A percentile compares a stretch with the other conserved stretches of the same genome.
These are phyloP conservation scores for Cordyceps javanica DNA, from an alignment of 2,329 filamentous ascomycete species.

Conservation along the genomic window DNA sequence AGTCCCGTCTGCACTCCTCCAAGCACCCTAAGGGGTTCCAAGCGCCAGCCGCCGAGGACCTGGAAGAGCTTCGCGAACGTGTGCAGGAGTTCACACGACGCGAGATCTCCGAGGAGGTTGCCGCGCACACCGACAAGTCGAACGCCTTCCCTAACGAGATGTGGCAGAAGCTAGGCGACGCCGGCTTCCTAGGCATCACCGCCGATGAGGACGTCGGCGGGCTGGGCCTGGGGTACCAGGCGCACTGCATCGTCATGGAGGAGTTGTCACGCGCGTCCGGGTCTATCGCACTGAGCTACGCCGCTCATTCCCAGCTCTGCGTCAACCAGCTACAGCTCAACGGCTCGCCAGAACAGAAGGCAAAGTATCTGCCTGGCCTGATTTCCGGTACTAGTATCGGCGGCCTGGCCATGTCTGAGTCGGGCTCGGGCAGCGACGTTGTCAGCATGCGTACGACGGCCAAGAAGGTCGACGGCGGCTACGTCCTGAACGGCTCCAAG, in stretches of 20 bases:
- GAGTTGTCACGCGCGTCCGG: slow-evolving; percentile 83
- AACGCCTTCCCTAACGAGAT: slow-evolving; percentile 88
- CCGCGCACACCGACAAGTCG: slow-evolving; percentile 71
- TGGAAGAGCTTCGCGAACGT: slow-evolving; percentile 73
- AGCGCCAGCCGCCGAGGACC: slow-evolving; percentile 64
- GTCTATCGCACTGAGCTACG: slow-evolving; percentile 84
- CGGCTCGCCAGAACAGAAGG: slow-evolving; percentile 72
- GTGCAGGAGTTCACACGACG: slow-evolving; percentile 86
- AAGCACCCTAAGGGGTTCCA: slow-evolving; percentile 59
- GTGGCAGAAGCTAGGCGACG: slow-evolving; percentile 91
- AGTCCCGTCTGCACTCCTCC: slow-evolving; percentile 44
- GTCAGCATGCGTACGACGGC: slow-evolving; percentile 91
- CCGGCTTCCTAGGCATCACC: slow-evolving; percentile 87
- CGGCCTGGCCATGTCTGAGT: slow-evolving; percentile 91
- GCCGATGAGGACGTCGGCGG: slow-evolving; percentile 90
- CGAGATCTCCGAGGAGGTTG: slow-evolving; percentile 79
- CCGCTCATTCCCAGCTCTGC: slow-evolving; percentile 92
- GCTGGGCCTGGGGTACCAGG: slow-evolving; percentile 88
- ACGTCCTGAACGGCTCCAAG: slow-evolving; percentile 80
- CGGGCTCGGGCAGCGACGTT: slow-evolving; percentile 85
- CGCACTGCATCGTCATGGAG: slow-evolving; percentile 92
- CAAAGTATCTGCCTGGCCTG: slow-evolving; percentile 70
- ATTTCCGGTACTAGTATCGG: slow-evolving; percentile 77
- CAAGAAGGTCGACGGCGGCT: slow-evolving; percentile 75
- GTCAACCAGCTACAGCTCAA: slow-evolving; percentile 95